Evolutionary conservation across 2,329 filamentous ascomycete species (phyloP).

Genomic region (Aureobasidium sp.): DNA sequence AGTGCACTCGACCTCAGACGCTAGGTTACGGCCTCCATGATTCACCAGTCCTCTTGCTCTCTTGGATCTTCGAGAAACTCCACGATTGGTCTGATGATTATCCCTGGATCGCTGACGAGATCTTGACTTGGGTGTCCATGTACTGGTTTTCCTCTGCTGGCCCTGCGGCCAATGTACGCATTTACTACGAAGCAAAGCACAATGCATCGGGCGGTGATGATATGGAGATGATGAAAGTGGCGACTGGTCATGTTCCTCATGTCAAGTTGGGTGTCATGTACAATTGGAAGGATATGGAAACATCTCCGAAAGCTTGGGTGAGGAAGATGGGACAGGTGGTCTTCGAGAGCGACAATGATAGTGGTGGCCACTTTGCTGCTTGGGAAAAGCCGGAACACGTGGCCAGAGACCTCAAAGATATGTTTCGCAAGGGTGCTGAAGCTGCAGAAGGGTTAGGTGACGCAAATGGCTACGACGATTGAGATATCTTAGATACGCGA

Average conservation of each 20-base stretch:
- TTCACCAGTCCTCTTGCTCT: slow-evolving; percentile 73
- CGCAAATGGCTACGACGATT: slow-evolving; percentile 3
- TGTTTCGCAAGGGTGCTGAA: slow-evolving; percentile 48
- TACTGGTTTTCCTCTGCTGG: slow-evolving; percentile 78
- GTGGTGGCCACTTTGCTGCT: slow-evolving; percentile 67
- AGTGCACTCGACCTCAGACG: slow-evolving; percentile 76
- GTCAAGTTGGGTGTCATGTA: slow-evolving; percentile 60
- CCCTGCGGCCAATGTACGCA: slow-evolving; percentile 70
- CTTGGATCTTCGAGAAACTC: slow-evolving; percentile 87
- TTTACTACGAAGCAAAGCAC: slow-evolving; percentile 76
- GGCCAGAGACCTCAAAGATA: slow-evolving; percentile 56
- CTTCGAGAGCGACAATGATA: slow-evolving; percentile 54
- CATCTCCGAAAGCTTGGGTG: slow-evolving; percentile 63
- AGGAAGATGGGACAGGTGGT: slow-evolving; percentile 65
- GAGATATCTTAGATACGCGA: too few relatives aligned
- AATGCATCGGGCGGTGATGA: slow-evolving; percentile 39
- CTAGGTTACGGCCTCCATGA: slow-evolving; percentile 75
- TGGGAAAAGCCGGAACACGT: slow-evolving; percentile 61
- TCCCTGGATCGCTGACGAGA: slow-evolving; percentile 78
- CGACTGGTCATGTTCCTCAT: slow-evolving; percentile 34
- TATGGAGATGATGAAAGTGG: background rate
- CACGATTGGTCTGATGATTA: slow-evolving; percentile 80
- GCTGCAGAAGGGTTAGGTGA: background rate
- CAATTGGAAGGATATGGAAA: slow-evolving; percentile 65
- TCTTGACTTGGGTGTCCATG: slow-evolving; percentile 78